Base-by-base conservation (phyloP, 164 flowering plant species). In the Annona cherimola region DNA sequence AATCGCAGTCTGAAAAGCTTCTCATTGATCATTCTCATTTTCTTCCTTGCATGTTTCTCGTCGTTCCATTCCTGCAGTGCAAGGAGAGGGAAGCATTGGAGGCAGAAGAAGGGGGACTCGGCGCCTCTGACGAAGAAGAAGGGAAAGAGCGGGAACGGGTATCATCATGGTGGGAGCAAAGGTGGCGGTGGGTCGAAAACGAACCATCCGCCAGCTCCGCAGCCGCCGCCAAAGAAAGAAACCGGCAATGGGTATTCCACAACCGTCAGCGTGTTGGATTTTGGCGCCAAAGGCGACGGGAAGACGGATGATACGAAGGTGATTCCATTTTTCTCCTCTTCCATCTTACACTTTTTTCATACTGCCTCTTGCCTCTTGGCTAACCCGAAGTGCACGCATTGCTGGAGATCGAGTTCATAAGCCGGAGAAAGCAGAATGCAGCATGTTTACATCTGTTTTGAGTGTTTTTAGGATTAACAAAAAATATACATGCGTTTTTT, bases 271-370 rank as follows among this genome's bases (percentile, higher is more conserved):
- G 99, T 95, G 70, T 59, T 88, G 20, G 80, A 87, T 75, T 95
- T 86, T 77, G 99, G 98, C 4, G 99, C 99, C 18, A 89, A 88
- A 76, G 99, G 98, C 3, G 87, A 95, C 74, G 99, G 99, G 19
- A 75, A 14, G 1, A 79, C 82, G 1, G 99, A 95, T 73, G 98
- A 92, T 64, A 95, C 99, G 5, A 86, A 95, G 96, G 99, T 94
- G 76, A 76, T 69, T 54, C 20, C n/a, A 7, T 54, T 26, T 42
- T 41, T 64, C 73, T 39, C 39, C n/a, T n/a, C n/a, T 60, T 71
- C 41, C 11, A 16, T 68, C 14, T n/a, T n/a, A n/a, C n/a, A n/a
- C n/a, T n/a, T n/a, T n/a, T n/a, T n/a, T n/a, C n/a, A n/a, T n/a
- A n/a, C n/a, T n/a, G n/a, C n/a, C n/a, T n/a, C n/a, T n/a, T n/a